Evolutionary conservation across 2,329 filamentous ascomycete species (phyloP).

Genomic region (Trichoderma semiorbis): DNA sequence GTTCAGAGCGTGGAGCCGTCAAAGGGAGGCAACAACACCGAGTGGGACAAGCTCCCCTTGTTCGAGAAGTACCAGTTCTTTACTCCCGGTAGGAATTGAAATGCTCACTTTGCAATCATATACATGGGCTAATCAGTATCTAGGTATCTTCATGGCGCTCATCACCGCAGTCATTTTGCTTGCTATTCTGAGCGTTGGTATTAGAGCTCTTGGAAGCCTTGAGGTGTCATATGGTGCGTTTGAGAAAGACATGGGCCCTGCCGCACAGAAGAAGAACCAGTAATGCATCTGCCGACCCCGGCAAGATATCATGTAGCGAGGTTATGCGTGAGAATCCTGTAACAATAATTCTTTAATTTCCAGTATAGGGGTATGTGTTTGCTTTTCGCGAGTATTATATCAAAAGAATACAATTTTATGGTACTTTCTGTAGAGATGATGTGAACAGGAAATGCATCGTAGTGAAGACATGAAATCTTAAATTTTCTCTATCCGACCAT

Average conservation of each 20-base stretch:
- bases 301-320: not conserved
- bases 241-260: slow-evolving; percentile 91
- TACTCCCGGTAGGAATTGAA: slow-evolving; percentile 62
- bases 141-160: slow-evolving; percentile 87
- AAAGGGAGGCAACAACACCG: slow-evolving; percentile 40
- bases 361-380: not conserved
- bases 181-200: slow-evolving; percentile 72
- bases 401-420: not conserved
- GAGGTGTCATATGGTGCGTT: slow-evolving; percentile 93
- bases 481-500: not conserved
- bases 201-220: slow-evolving; percentile 73
- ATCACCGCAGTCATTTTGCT: slow-evolving; percentile 68
- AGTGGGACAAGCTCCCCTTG: slow-evolving; percentile 49
- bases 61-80: slow-evolving; percentile 97
- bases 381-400: not conserved
- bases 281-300: slow-evolving; percentile 22
- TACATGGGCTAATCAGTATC: slow-evolving; percentile 12
- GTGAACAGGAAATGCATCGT: not conserved
- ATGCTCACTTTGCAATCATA: not conserved
- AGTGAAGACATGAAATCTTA: not conserved
- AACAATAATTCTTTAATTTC: slow-evolving; percentile 4
- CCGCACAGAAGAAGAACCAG: slow-evolving; percentile 73
- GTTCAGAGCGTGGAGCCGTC: slow-evolving; percentile 28
- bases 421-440: not conserved
- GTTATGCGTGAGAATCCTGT: slow-evolving; percentile 17